Base-by-base conservation (phyloP, 371 early-diverging fungal genomes). In the Chytridiales sp. region DNA sequence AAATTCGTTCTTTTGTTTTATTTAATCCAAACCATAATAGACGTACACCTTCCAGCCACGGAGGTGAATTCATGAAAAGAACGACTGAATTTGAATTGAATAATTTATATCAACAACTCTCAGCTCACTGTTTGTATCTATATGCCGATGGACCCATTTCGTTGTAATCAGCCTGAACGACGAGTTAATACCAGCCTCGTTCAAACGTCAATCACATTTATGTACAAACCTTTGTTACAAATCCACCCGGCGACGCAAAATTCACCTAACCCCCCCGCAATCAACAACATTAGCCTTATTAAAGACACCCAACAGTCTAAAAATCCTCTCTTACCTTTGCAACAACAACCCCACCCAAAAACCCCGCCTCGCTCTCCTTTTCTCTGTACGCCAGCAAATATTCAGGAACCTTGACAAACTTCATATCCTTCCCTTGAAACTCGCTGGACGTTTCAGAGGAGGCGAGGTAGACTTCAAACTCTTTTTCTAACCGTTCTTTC, bases 391-490 rank as follows among this genome's bases (percentile, higher is more conserved):
- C 72, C 9, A 86, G 79, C 56, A 91, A 87, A 61, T 88, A 90
- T 26, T 90, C 93, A 2, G 91, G 88, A 56, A 90, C 74, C 66
- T 81, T 77, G 43, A 83, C 64, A 65, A 86, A 89, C 70, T 79
- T 85, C 42, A 88, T 60, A 48, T 86, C 84, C 47, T 86, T 85
- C 19, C 83, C 78, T 57, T 92, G 93, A 27, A 78, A 80, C 57
- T 92, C 93, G 32, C 87, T 87, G 30, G 82, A 75, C 38, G 89
- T 88, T 6, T 90, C 91, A 3, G 89, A 87, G 4, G 79, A 70
- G 4, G 88, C 73, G 51, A 90, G 64, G 6, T 76, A 77, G 1
- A 65, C 47, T 21, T 70, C 69, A 4, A 87, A 61, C 61, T 85
- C 87, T 0, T 69, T 61, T 57, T 88, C 85, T 50, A 90, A 65